Evolutionary conservation across 208 protist species (phyloP), one percentile per base, ranked within the genome.

Genomic region (Trypanosoma rangeli): DNA sequence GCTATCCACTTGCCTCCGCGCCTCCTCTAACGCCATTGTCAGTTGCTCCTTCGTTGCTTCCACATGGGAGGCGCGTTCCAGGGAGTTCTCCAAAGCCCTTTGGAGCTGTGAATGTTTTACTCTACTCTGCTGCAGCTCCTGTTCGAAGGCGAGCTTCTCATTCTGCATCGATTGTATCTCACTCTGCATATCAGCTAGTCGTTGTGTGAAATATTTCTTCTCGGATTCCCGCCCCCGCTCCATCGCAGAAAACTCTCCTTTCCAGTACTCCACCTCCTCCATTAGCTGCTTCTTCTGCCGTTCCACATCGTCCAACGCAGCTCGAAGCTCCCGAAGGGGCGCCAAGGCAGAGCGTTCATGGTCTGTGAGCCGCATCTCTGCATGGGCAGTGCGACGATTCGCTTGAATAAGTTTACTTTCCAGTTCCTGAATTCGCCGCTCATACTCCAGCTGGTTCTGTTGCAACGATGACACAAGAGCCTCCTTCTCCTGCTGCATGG

Each of bases 221-320:
- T 68, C 67, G 15, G 33, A 49, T 29, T 58, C 16, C 8, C 67
- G 65, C 18, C 28, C 48, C 28, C 64, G 54, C 28, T 63, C 35
- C 29, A 73, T n/a, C 12, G 68, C 64, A 0, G 50, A 58, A 24
- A 57, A 73, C 33, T 67, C 65, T n/a, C 70, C 62, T 24, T 61
- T 28, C 24, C 65, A 31, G 12, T 49, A 52, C 57, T 37, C 68
- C 39, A 28, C 28, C 58, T 76, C 65, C 39, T 63, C 48, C 65
- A 59, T 33, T n/a, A 76, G 46, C 31, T 18, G 71, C 52, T 28
- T 68, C 60, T 50, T 55, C 56, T 60, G 59, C 10, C 49, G 70
- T 69, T 88, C 82, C 31, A 73, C 67, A 57, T 90, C 79, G 16
- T 91, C 85, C 10, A 94, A 63, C 44, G 89, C 82, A 37, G 50